Evolutionary conservation across 805 yeast species (phyloP), one percentile per base, ranked within the genome.

Genomic region (Limtongia smithiae): DNA sequence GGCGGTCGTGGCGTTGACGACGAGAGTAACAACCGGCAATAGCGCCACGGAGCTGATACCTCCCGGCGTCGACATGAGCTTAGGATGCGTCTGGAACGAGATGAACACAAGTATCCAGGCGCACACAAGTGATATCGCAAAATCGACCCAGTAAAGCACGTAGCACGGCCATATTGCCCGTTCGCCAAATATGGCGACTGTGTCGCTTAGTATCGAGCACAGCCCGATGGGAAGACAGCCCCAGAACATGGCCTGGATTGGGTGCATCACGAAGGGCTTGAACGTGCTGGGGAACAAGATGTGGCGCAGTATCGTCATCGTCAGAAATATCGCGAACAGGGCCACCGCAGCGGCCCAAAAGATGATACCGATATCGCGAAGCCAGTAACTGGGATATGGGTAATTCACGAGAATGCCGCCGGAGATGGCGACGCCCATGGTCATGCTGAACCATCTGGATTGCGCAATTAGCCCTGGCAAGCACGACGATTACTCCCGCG

Each of bases 391-490:
- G 2, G 72, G 74, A 60, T 78, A 84, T 0, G 95, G 88, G 63
- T 83, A 88, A 30, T 71, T 64, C 64, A 79, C 76, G 32, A 89
- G 70, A 3, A 86, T 68, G 33, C 77, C 64, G 3, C 85, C 70
- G 1, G 86, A 70, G 34, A 88, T 85, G 1, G 96, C 95, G 2
- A 83, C 76, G 1, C 95, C 96, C 96, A 89, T 89, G n/a, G 81
- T 77, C 41, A 80, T 72, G 22, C 84, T 82, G 67, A 82, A 87
- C 74, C 81, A 82, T 35, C 60, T 56, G 35, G 11, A 14, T n/a
- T 21, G 24, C 12, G 33, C 12, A 18, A 11, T 22, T 30, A 12
- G 31, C 41, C 11, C 24, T 15, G 4, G 21, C 3, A 7, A 3
- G 22, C 11, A 4, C 15, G 6, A 14, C 21, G 20, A 25, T n/a